Base-by-base conservation (phyloP, 768 basidiomycete genomes). In the Naganishia antarctica region DNA sequence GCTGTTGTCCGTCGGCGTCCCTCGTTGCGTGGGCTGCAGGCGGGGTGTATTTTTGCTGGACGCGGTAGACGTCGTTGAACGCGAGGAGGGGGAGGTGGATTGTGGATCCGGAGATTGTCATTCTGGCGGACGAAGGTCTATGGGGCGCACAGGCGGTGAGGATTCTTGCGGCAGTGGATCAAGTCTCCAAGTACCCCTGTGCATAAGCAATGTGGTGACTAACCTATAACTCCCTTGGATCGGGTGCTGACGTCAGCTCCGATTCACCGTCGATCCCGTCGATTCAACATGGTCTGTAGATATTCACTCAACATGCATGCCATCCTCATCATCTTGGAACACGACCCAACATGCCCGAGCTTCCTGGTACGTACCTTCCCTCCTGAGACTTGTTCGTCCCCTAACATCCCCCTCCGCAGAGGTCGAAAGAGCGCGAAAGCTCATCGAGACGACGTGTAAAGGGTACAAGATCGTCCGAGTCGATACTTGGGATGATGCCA, bases 341-440 rank as follows among this genome's bases (percentile, higher is more conserved):
- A 37, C 8, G 7, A 37, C 34, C 34, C 34, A 15, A 12, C 12
- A 84, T 84, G 83, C 84, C 84, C 47, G 84, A 84, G 73, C 75
- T 85, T 29, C 83, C 84, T 70, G 84, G 84, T 82, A 67, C 44
- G 73, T 43, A 7, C 31, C 7, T 7, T 23, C 28, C 1, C 16
- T 26, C 6, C 16, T 53, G 25, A n/a, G 23, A 6, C 21, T 7
- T 16, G 43, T 31, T 13, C n/a, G 23, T 21, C 21, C 28, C 6
- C 25, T 26, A 28, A 57, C 28, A 9, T 43, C 46, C 15, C 34
- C 11, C 40, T 46, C 26, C 16, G 43, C 61, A 87, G 88, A 90
- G 74, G 88, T 90, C 2, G 84, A 89, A 74, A 78, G 84, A 29
- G 87, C 88, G 4, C 83, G 82, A 0, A 79, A 79, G 51, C 79